phyloP scores from a whole-genome alignment of 108 stramenopile genomes.

The Craspedostauros australis region DNA sequence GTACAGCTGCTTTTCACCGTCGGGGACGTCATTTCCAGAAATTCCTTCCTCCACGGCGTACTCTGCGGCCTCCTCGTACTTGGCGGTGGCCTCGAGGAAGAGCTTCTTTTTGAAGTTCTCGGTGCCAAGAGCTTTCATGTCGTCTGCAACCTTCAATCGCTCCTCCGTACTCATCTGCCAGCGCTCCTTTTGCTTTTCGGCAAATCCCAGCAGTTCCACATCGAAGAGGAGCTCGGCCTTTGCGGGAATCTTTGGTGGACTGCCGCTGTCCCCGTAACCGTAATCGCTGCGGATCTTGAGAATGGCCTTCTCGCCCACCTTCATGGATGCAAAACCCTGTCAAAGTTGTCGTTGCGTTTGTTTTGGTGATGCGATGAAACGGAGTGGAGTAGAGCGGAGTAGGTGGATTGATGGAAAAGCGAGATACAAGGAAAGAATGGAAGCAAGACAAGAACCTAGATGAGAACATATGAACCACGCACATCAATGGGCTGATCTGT shows the following conservation, averaged over 20 bases:
- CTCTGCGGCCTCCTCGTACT: constrained; percentile 75
- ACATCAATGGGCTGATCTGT: too few relatives aligned
- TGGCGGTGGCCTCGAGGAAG: constrained; percentile 65
- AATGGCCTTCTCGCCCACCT: constrained; percentile 81
- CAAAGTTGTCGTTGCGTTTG: too few relatives aligned
- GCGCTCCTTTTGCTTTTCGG: constrained; percentile 78
- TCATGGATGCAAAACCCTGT: constrained; percentile 86
- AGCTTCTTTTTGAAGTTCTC: constrained; percentile 74
- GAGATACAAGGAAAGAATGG: background rate
- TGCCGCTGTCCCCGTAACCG: constrained; percentile 84
- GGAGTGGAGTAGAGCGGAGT: background rate
- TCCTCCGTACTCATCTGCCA: constrained; percentile 85
- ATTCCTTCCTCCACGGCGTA: constrained; percentile 76
- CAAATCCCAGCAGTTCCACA: constrained; percentile 88
- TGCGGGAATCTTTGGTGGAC: constrained; percentile 87
- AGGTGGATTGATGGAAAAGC: background rate
- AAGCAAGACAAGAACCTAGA: background rate
- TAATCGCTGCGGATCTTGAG: constrained; percentile 77
- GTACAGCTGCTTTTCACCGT: constrained; percentile 60
- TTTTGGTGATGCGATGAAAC: constrained; percentile 28
- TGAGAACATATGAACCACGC: background rate
- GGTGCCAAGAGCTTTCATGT: constrained; percentile 80
- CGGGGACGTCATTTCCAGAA: constrained; percentile 64
- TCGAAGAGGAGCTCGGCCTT: constrained; percentile 88
- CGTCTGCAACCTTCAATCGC: constrained; percentile 64